A percentile compares a stretch with the other conserved stretches of the same genome.
Evolutionary conservation across 805 yeast genomes (phyloP).

Genomic region (Starmera pachycereana): DNA sequence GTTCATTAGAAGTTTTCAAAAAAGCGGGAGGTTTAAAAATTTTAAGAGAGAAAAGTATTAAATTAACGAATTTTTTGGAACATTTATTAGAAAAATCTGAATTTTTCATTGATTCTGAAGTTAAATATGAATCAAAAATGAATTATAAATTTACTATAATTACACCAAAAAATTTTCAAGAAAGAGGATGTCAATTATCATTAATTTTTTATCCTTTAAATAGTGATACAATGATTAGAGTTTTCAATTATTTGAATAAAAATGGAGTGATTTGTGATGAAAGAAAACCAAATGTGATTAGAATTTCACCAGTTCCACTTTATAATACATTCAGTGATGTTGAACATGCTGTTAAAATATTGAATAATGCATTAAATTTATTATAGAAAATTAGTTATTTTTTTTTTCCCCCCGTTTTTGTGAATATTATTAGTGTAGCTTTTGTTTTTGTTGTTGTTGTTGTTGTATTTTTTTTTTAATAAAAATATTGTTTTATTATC

Average conservation of each 20-base stretch:
- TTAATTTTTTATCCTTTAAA: conserved; percentile 48
- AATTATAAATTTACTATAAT: conserved; percentile 50
- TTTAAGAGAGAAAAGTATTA: conserved; percentile 45
- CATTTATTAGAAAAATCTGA: conserved; percentile 33
- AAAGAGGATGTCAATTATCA: conserved; percentile 79
- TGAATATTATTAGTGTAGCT: too few relatives aligned
- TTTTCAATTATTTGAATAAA: conserved; percentile 36
- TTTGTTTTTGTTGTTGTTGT: background rate
- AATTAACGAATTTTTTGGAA: conserved; percentile 49
- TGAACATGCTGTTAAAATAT: conserved; percentile 28
- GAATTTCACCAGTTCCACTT: conserved; percentile 80
- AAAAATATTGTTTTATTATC: background rate
- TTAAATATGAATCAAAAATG: conserved; percentile 10
- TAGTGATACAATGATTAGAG: conserved; percentile 46
- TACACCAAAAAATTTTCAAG: conserved; percentile 49
- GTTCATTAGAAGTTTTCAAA: conserved; percentile 53
- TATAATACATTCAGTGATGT: conserved; percentile 73
- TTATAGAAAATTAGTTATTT: background rate
- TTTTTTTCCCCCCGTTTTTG: too few relatives aligned
- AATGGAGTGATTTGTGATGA: conserved; percentile 77
- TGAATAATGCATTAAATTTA: conserved; percentile 31
- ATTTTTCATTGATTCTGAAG: conserved; percentile 29
- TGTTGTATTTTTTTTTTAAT: background rate
- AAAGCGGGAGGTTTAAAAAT: conserved; percentile 53
- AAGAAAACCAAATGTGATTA: conserved; percentile 80